Evolutionary conservation across 257 asterid species (phyloP), one percentile per base, ranked within the genome.

Genomic region (Solanum acaule): DNA sequence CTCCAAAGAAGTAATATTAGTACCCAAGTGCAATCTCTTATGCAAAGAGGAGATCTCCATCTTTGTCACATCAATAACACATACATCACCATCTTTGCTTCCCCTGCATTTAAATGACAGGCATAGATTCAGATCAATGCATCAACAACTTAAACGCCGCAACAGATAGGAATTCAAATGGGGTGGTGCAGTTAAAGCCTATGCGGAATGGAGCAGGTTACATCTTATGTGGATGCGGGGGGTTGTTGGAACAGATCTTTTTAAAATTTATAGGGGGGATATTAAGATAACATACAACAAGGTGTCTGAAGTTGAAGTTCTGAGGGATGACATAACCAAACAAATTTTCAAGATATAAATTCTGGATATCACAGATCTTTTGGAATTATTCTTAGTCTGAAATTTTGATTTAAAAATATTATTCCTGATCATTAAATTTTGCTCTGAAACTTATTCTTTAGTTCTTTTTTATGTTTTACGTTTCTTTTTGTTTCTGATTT

Each of bases 1-100:
- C 89, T 94, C 99, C 93, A 96, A 87, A 16, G 99, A 92, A 40
- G 91, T 84, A 84, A 96, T 93, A 87, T 90, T 91, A 22, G 98
- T 93, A 90, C 98, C 99, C 92, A 91, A 88, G 92, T 97, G 99
- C 89, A 95, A 90, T 93, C 98, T 95, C 92, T 92, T 94, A 83
- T 96, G 93, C 98, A 89, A 87, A 91, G 96, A 98, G 86, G 93
- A 94, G 87, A 96, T 89, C 92, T 94, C 98, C 99, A 97, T 97
- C 72, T 89, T 94, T 89, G 94, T 94, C 88, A 97, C 94, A 89
- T 96, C 99, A 65, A 96, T 95, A 8, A 95, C 94, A 87, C 98
- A 97, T 33, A 96, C 88, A 90, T 97, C 99, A 22, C 99, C 99
- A 89, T 97, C 98, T 91, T 94, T 96, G 93, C 96, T 97, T 88